These are phyloP conservation scores for Moesziomyces sp. DNA, from an alignment of 1,284 basidiomycete genomes.

Conservation along the genomic window DNA sequence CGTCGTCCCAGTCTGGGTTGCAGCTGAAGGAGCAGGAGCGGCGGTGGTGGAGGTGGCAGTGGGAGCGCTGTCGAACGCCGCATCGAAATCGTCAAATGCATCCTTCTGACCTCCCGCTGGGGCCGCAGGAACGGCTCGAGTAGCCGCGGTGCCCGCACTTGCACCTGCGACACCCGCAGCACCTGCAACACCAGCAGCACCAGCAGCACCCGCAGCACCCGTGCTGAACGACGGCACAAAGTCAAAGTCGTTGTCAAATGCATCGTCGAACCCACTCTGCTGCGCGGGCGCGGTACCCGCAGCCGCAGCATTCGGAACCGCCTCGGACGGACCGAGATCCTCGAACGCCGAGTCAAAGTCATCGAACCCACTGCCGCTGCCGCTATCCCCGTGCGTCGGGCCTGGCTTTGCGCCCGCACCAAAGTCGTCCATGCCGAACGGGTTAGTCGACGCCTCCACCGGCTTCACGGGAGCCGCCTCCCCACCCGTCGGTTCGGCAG, in stretches of 20 bases:
- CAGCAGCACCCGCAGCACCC: constrained; percentile 13
- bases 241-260: constrained; percentile 62
- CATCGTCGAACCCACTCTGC: constrained; percentile 55
- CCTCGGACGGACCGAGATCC: constrained; percentile 56
- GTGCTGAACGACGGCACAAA: constrained; percentile 61
- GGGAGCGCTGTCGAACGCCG: constrained; percentile 40
- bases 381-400: constrained; percentile 23
- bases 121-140: constrained; percentile 1
- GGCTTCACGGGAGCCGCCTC: constrained; percentile 14
- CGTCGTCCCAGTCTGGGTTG: background rate
- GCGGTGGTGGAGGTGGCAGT: background rate
- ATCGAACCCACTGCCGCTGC: constrained; percentile 52
- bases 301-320: constrained; percentile 36
- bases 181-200: background rate
- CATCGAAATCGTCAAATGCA: constrained; percentile 58
- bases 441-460: constrained; percentile 29
- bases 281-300: constrained; percentile 3
- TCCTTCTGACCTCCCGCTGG: constrained; percentile 2
- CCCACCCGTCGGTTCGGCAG: constrained; percentile 18
- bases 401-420: constrained; percentile 7
- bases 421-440: constrained; percentile 48
- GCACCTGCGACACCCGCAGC: constrained; percentile 15
- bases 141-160: background rate
- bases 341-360: constrained; percentile 67
- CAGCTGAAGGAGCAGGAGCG: constrained; percentile 9